A percentile compares a stretch with the other conserved stretches of the same genome.
Conservation (phyloP, 768 basidiomycete genomes). For the Auriscalpium vulgare region DNA sequence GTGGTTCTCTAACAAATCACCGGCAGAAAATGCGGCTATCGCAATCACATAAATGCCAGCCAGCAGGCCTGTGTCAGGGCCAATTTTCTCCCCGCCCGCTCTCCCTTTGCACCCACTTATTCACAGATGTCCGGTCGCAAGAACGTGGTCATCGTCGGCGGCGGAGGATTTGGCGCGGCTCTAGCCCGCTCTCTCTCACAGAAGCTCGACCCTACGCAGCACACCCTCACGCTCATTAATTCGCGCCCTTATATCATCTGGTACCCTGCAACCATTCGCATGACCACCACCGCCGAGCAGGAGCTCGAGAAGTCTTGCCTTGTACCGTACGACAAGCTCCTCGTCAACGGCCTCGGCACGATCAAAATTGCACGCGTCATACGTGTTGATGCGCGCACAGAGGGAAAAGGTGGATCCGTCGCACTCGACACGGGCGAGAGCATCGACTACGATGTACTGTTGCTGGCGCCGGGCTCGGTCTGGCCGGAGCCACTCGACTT, state of each 20-base stretch:
- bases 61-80: too few relatives aligned
- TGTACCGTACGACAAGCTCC: slow-evolving; percentile 10
- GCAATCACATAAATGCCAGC: too few relatives aligned
- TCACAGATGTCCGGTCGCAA: not conserved
- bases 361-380: slow-evolving; percentile 11
- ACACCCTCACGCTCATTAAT: slow-evolving; percentile 48
- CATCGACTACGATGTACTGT: slow-evolving; percentile 10
- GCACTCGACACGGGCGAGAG: slow-evolving; percentile 6
- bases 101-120: too few relatives aligned
- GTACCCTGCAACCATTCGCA: slow-evolving; percentile 43
- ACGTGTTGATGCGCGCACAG: slow-evolving; percentile 4
- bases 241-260: slow-evolving; percentile 41
- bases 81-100: too few relatives aligned
- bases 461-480: slow-evolving; percentile 9
- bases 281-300: slow-evolving; percentile 39
- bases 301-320: slow-evolving; percentile 21
- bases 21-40: too few relatives aligned
- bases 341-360: slow-evolving; percentile 6
- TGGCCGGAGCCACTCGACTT: slow-evolving; percentile 26
- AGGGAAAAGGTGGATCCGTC: slow-evolving; percentile 1
- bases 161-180: slow-evolving; percentile 42
- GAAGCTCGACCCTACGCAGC: slow-evolving; percentile 38
- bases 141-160: slow-evolving; percentile 46
- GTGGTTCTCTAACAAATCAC: too few relatives aligned
- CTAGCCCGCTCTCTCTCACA: slow-evolving; percentile 40